Evolutionary conservation across 148 eudicot genomes (phyloP), one percentile per base, ranked within the genome.

Genomic region (Camellia granthamiana): DNA sequence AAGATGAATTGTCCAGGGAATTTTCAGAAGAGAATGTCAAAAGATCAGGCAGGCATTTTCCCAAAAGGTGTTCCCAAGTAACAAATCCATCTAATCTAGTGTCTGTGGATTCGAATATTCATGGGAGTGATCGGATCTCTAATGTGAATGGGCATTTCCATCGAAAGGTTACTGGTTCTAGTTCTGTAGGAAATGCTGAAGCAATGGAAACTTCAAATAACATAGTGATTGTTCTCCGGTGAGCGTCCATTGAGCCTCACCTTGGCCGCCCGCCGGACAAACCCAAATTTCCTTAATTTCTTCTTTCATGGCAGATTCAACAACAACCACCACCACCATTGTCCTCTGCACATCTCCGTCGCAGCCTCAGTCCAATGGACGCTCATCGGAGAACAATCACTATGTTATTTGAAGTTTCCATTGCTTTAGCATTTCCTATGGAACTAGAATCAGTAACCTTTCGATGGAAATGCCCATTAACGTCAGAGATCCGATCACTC

Each of bases 401-500:
- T 30, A 30, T 30, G 38, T 30, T 30, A 30, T 30, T 30, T 30
- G 38, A 30, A 30, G 38, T 30, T 30, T 30, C 38, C 38, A 30
- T 49, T 21, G 16, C 80, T 66, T 74, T 78, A 70, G 64, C 41
- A 55, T 14, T 47, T 72, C 70, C 77, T 77, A 69, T 85, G 42
- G 79, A 77, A 69, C 55, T 61, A 64, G 72, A 59, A 8, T 23
- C 62, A 58, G 81, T 52, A 41, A 52, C 21, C 18, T 71, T 68
- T 11, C 55, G 52, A 3, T 13, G 75, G 70, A 18, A 41, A 23
- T 56, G 60, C 61, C 70, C 76, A 23, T 69, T 63, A 23, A 67
- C 70, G n/a, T 83, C 84, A 56, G 80, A 74, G 30, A 80, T 65
- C 61, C 83, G 77, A 56, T 58, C 55, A 80, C 61, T 72, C 59